A percentile compares a stretch with the other conserved stretches of the same genome.
phyloP scores from a whole-genome alignment of 208 protist species.

The Giardia muris region DNA sequence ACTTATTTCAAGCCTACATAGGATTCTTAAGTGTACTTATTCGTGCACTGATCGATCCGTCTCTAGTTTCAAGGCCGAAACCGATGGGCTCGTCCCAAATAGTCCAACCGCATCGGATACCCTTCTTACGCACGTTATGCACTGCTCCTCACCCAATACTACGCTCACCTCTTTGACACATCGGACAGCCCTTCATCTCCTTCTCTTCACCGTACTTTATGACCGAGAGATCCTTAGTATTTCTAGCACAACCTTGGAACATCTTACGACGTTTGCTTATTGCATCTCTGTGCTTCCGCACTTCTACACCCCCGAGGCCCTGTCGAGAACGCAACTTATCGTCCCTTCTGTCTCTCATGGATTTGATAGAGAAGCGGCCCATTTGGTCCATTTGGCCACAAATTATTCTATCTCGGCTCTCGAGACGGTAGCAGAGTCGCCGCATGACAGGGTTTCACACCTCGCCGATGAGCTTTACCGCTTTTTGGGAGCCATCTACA shows the following conservation, averaged over 20 bases:
- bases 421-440: too few relatives aligned
- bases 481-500: too few relatives aligned
- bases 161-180: neutral
- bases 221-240: neutral
- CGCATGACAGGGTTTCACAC: too few relatives aligned
- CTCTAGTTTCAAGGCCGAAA: neutral
- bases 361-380: too few relatives aligned
- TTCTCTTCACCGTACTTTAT: neutral
- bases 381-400: too few relatives aligned
- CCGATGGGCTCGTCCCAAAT: neutral
- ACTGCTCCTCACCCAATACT: neutral
- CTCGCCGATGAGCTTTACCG: too few relatives aligned
- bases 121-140: neutral
- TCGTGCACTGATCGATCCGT: neutral
- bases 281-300: neutral
- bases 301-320: neutral
- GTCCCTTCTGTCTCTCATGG: too few relatives aligned
- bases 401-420: too few relatives aligned
- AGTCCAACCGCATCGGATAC: neutral
- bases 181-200: neutral
- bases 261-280: neutral
- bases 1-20: neutral
- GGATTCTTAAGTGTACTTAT: neutral
- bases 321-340: too few relatives aligned
- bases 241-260: neutral